Evolutionary conservation across 345 rosid species (phyloP).

Genomic region (Lepidium africanum): DNA sequence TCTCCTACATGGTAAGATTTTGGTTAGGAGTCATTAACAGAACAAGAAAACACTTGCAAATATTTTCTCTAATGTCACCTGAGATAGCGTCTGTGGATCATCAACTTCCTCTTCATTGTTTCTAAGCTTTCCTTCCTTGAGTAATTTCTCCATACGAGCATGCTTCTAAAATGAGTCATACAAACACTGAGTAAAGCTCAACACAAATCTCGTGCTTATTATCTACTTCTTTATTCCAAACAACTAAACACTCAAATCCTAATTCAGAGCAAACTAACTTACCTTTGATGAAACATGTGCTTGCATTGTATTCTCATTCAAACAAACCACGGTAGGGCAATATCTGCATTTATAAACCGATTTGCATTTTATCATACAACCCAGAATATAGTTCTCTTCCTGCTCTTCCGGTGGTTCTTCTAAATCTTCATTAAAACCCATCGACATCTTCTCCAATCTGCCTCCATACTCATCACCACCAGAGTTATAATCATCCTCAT

Average conservation of each 20-base stretch:
- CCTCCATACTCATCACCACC: slow-evolving; percentile 30
- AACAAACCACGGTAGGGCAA: slow-evolving; percentile 63
- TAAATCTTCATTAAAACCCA: slow-evolving; percentile 7
- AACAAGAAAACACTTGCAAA: background rate
- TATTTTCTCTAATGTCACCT: slow-evolving; percentile 1
- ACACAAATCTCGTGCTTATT: background rate
- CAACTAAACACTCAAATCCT: background rate
- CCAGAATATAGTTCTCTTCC: slow-evolving; percentile 38
- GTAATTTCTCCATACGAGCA: background rate
- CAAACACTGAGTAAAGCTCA: background rate
- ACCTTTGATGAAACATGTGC: slow-evolving; percentile 85
- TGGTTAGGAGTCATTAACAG: background rate
- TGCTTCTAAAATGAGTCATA: slow-evolving; percentile 20
- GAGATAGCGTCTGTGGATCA: background rate
- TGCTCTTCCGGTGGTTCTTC: slow-evolving; percentile 23
- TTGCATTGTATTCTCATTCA: slow-evolving; percentile 60
- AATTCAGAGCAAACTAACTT: background rate
- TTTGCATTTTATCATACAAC: slow-evolving; percentile 55
- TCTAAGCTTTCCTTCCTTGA: background rate
- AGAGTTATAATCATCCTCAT: slow-evolving; percentile 29
- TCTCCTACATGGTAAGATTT: slow-evolving; percentile 13
- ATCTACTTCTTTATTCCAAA: background rate
- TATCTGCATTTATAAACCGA: slow-evolving; percentile 78
- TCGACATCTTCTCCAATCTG: slow-evolving; percentile 7
- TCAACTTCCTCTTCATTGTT: background rate